These are phyloP conservation scores for Mortierella antarctica DNA, from an alignment of 192 early-diverging fungal species.

Conservation along the genomic window DNA sequence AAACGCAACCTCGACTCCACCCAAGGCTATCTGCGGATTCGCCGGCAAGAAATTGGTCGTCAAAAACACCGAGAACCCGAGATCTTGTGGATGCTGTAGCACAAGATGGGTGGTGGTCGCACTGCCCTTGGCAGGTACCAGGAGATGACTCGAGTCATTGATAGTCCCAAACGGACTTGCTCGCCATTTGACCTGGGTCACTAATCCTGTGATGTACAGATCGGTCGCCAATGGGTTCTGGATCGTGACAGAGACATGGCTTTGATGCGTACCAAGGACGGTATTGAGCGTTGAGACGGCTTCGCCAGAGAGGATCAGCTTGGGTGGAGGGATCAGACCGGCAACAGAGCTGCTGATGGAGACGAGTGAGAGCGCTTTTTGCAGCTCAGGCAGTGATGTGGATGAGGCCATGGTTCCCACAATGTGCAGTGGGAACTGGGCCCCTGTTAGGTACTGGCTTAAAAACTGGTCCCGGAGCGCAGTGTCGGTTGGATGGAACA, in stretches of 20 bases:
- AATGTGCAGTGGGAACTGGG: not conserved
- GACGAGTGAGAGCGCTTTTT: conserved; percentile 1
- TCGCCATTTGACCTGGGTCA: not conserved
- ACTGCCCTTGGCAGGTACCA: too few relatives aligned
- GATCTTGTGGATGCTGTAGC: too few relatives aligned
- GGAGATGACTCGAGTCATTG: not conserved
- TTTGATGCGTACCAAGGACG: not conserved
- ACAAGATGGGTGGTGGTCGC: too few relatives aligned
- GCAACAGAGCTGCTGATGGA: not conserved
- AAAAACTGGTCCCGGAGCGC: conserved; percentile 53
- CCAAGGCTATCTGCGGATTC: not conserved
- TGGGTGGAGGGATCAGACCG: not conserved
- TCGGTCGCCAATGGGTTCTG: not conserved
- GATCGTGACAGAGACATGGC: not conserved
- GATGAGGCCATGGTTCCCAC: not conserved
- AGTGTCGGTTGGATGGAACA: conserved; percentile 51
- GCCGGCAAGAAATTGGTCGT: too few relatives aligned
- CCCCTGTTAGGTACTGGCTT: conserved; percentile 43
- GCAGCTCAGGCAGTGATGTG: conserved; percentile 2
- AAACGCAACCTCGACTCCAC: not conserved
- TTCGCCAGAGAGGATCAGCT: not conserved
- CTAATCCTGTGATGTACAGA: not conserved
- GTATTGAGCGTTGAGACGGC: not conserved
- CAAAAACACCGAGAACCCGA: too few relatives aligned
- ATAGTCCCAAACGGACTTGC: not conserved